These are phyloP conservation scores for Fraxinus cuspidata DNA, from an alignment of 257 asterid genomes.

Conservation along the genomic window DNA sequence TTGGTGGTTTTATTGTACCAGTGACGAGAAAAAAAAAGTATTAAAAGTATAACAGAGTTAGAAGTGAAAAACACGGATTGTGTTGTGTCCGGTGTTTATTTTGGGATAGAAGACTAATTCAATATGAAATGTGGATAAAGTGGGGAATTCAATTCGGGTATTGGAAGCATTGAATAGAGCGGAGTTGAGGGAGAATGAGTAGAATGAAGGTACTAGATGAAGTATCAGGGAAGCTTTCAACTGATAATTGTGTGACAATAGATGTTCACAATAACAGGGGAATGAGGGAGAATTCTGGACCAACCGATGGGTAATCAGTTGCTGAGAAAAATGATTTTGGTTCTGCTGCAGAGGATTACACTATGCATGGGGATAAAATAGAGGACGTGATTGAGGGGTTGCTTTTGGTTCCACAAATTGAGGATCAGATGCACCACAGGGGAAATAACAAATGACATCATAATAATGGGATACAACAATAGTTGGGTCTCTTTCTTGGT, in stretches of 20 bases:
- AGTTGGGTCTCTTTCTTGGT: too few species aligned
- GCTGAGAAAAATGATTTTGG: not conserved
- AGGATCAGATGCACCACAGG: constrained; percentile 30
- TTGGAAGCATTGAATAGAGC: too few species aligned
- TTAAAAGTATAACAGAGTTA: not conserved
- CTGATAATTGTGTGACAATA: constrained; percentile 33
- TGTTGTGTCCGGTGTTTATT: too few species aligned
- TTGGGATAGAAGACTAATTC: too few species aligned
- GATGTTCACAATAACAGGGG: constrained; percentile 11
- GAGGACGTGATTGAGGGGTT: constrained; percentile 30
- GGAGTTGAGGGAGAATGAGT: too few species aligned
- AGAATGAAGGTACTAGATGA: not conserved
- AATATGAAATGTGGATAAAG: not conserved
- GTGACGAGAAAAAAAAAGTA: too few species aligned
- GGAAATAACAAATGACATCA: constrained; percentile 25
- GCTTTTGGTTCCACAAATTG: constrained; percentile 22
- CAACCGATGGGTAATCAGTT: too few species aligned
- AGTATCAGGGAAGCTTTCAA: too few species aligned
- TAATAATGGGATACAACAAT: too few species aligned
- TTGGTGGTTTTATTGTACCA: too few species aligned
- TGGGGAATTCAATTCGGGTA: too few species aligned
- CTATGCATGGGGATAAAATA: constrained; percentile 27
- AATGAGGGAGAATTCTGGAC: too few species aligned
- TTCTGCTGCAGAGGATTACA: not conserved
- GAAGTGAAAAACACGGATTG: not conserved